Evolutionary conservation across 768 basidiomycete genomes (phyloP).

Genomic region (Boletus rex-veris): DNA sequence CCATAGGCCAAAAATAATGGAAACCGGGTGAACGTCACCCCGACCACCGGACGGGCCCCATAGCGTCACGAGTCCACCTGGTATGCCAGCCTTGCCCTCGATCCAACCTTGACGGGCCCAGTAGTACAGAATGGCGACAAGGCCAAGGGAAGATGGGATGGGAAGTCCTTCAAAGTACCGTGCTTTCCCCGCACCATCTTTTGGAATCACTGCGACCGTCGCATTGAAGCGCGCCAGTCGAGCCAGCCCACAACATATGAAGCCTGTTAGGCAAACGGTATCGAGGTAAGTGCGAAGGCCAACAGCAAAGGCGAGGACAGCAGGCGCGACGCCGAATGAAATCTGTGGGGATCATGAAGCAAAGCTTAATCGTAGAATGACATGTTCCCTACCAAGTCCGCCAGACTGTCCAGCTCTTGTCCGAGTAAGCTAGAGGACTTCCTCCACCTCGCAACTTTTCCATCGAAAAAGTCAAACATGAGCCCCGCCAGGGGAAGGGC

Average conservation of each 20-base stretch:
- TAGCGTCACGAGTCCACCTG: slow-evolving; percentile 66
- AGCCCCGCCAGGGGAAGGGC: slow-evolving; percentile 87
- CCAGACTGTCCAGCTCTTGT: slow-evolving; percentile 95
- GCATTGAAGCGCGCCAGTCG: slow-evolving; percentile 98
- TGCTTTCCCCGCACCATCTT: slow-evolving; percentile 80
- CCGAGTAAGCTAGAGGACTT: slow-evolving; percentile 94
- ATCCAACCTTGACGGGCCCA: slow-evolving; percentile 88
- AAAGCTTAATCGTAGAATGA: slow-evolving; percentile 3
- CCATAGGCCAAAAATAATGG: slow-evolving; percentile 79
- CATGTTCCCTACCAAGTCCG: slow-evolving; percentile 67
- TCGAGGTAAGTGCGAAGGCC: slow-evolving; percentile 92
- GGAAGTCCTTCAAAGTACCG: slow-evolving; percentile 98
- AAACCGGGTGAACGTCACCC: slow-evolving; percentile 82
- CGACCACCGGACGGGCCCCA: slow-evolving; percentile 71
- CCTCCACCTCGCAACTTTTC: slow-evolving; percentile 96
- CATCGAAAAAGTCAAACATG: slow-evolving; percentile 97
- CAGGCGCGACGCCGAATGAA: slow-evolving; percentile 96
- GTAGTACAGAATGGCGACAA: slow-evolving; percentile 76
- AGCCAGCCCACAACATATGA: slow-evolving; percentile 95
- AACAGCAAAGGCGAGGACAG: slow-evolving; percentile 86
- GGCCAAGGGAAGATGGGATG: slow-evolving; percentile 82
- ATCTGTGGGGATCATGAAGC: slow-evolving; percentile 49
- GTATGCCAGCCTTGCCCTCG: slow-evolving; percentile 70
- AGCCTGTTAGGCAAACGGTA: slow-evolving; percentile 78
- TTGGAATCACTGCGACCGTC: slow-evolving; percentile 91